These are phyloP conservation scores for Clarireedia monteithiana DNA, from an alignment of 2,329 filamentous ascomycete genomes.

Conservation along the genomic window DNA sequence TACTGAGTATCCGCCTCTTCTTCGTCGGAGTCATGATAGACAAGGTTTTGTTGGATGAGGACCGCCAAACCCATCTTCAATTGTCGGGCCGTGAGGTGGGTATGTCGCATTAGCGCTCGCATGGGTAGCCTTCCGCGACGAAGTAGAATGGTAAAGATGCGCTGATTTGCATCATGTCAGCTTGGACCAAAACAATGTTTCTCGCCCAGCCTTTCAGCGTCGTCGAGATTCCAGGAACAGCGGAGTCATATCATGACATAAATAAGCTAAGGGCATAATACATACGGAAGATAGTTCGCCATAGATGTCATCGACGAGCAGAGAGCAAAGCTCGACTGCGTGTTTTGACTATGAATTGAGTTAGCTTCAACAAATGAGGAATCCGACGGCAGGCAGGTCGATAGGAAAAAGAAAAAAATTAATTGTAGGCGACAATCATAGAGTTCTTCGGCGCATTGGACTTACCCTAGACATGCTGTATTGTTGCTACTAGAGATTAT, in stretches of 20 bases:
- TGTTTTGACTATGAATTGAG: constrained; percentile 51
- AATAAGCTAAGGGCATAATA: constrained; percentile 15
- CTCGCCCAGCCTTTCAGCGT: constrained; percentile 9
- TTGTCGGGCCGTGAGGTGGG: constrained; percentile 64
- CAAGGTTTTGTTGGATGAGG: constrained; percentile 80
- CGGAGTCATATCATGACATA: neutral
- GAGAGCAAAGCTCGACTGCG: constrained; percentile 79
- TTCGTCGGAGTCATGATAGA: constrained; percentile 55
- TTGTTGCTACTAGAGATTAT: constrained; percentile 63
- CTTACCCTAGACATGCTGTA: constrained; percentile 48
- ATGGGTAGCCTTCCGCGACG: constrained; percentile 71
- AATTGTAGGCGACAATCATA: constrained; percentile 12
- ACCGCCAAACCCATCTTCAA: constrained; percentile 75
- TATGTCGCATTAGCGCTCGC: constrained; percentile 60
- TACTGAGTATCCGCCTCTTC: constrained; percentile 59
- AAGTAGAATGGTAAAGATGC: constrained; percentile 74
- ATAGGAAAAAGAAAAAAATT: constrained; percentile 16
- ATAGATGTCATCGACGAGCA: constrained; percentile 82
- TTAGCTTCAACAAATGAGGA: constrained; percentile 11
- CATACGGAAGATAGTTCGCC: constrained; percentile 88
- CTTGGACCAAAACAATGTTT: constrained; percentile 5
- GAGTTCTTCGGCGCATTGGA: constrained; percentile 19
- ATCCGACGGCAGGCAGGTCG: neutral
- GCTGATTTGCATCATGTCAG: constrained; percentile 43
- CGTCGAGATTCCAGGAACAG: constrained; percentile 5